These are phyloP conservation scores for Metarhizium humberi DNA, from an alignment of 2,329 filamentous ascomycete species.

Conservation along the genomic window DNA sequence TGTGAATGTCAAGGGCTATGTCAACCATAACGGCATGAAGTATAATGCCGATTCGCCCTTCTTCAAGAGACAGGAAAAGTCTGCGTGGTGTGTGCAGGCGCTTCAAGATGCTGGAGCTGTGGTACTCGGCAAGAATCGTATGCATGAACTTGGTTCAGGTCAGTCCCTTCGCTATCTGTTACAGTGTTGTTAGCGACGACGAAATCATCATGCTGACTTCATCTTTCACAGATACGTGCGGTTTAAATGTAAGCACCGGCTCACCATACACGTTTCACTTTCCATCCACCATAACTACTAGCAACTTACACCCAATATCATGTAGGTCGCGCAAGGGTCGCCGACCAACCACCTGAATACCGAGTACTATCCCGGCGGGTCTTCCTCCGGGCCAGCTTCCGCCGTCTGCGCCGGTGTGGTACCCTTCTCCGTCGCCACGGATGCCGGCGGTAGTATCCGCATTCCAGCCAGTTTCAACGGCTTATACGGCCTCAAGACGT, in stretches of 20 bases:
- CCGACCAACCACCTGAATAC: constrained; percentile 71
- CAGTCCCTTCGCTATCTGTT: constrained; percentile 24
- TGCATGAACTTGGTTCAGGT: constrained; percentile 70
- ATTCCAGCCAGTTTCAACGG: constrained; percentile 70
- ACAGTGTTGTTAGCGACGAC: background rate
- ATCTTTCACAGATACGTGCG: constrained; percentile 54
- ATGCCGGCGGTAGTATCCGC: constrained; percentile 68
- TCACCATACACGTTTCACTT: background rate
- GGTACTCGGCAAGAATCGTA: constrained; percentile 65
- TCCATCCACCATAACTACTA: too few species aligned
- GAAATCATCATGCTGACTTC: background rate
- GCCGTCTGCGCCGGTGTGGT: constrained; percentile 60
- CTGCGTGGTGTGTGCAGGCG: constrained; percentile 61
- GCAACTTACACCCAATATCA: background rate
- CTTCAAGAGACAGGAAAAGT: constrained; percentile 43
- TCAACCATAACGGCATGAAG: constrained; percentile 54
- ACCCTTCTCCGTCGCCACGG: constrained; percentile 66
- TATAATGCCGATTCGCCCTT: constrained; percentile 43
- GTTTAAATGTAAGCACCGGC: constrained; percentile 53
- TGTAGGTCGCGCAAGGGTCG: constrained; percentile 55
- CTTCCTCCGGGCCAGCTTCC: constrained; percentile 68
- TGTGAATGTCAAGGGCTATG: constrained; percentile 60
- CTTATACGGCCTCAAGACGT: constrained; percentile 72
- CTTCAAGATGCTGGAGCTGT: constrained; percentile 68
- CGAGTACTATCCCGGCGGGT: constrained; percentile 71